Evolutionary conservation across 345 rosid genomes (phyloP).

Genomic region (Sonneratia alba): DNA sequence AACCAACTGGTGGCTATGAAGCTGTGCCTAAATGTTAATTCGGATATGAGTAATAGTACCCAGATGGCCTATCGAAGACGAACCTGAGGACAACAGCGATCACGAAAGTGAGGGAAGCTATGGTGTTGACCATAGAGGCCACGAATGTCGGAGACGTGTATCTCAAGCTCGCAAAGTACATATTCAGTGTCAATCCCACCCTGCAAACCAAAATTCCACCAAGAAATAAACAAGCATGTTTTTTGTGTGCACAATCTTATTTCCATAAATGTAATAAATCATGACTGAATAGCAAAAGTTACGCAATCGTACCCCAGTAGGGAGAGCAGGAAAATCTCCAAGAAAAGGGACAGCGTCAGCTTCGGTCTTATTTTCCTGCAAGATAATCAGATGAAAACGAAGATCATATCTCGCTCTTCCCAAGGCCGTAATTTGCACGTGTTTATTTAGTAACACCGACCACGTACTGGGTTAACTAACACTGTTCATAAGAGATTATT

Average conservation of each 20-base stretch:
- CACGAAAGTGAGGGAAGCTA: conserved; percentile 40
- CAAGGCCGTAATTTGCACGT: background rate
- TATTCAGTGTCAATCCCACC: conserved; percentile 49
- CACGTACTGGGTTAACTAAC: background rate
- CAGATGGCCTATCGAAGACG: background rate
- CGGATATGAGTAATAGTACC: background rate
- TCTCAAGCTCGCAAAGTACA: conserved; percentile 46
- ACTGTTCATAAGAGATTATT: background rate
- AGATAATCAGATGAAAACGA: background rate
- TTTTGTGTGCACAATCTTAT: no score
- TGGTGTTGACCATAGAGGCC: conserved; percentile 37
- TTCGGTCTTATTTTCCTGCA: conserved; percentile 57
- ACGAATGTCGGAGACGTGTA: conserved; percentile 46
- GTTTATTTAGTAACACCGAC: no score
- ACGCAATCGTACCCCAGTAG: conserved; percentile 44
- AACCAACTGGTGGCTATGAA: background rate
- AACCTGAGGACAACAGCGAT: conserved; percentile 34
- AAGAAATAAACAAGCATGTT: background rate
- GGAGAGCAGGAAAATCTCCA: conserved; percentile 54
- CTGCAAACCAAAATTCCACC: conserved; percentile 17
- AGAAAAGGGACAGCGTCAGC: conserved; percentile 42
- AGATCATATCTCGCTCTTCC: background rate
- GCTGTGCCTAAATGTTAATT: no score
- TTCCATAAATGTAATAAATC: background rate
- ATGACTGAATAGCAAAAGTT: background rate